These are phyloP conservation scores for Klebsormidium nitens DNA, from an alignment of 139 green algal genomes.

Conservation along the genomic window DNA sequence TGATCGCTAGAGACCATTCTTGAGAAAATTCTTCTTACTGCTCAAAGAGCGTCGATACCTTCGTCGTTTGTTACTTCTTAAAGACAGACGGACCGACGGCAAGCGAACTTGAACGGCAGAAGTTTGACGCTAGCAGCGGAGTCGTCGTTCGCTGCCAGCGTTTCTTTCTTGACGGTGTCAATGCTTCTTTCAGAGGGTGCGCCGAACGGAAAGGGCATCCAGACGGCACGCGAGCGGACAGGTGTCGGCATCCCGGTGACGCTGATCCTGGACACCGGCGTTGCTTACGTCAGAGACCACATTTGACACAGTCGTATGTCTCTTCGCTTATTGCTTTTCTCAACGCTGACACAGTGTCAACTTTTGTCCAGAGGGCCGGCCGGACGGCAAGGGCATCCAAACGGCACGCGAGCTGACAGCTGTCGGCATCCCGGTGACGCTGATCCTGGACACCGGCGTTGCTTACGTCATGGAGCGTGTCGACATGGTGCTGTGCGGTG, in stretches of 20 bases:
- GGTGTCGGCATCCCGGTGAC: slow-evolving; percentile 69
- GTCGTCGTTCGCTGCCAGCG: too few relatives aligned
- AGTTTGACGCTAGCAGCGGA: too few relatives aligned
- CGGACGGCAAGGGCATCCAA: slow-evolving; percentile 69
- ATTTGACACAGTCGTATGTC: too few relatives aligned
- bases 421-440: slow-evolving; percentile 65
- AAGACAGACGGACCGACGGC: too few relatives aligned
- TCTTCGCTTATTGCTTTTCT: too few relatives aligned
- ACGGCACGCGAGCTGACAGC: slow-evolving; percentile 54
- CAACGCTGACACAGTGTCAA: too few relatives aligned
- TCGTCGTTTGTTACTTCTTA: too few relatives aligned
- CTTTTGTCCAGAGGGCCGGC: slow-evolving; percentile 49
- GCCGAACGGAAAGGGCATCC: slow-evolving; percentile 70
- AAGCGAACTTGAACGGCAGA: too few relatives aligned
- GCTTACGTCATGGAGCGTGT: slow-evolving; percentile 70
- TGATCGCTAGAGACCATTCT: too few relatives aligned
- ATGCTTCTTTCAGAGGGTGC: slow-evolving; percentile 51
- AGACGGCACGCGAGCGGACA: slow-evolving; percentile 50
- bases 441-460: slow-evolving; percentile 80
- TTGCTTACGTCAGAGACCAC: slow-evolving; percentile 72
- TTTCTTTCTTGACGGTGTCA: too few relatives aligned
- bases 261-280: slow-evolving; percentile 74
- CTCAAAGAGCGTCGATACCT: too few relatives aligned
- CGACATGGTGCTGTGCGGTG: slow-evolving; percentile 87
- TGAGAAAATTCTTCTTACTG: too few relatives aligned